Evolutionary conservation across 2,329 filamentous ascomycete species (phyloP).

Genomic region (Didymella pinodella): DNA sequence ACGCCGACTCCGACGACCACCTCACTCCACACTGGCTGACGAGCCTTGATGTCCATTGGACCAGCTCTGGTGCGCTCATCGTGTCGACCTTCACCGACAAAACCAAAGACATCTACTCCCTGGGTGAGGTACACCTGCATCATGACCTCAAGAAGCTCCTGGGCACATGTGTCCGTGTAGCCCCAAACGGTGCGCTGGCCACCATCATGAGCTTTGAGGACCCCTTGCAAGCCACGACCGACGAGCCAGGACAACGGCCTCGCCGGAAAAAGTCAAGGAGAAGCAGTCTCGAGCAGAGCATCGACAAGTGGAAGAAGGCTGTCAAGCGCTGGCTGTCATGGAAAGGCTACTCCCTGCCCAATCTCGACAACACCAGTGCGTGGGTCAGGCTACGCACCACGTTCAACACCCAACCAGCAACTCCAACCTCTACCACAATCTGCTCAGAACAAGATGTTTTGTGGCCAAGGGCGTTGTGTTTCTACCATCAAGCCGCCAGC

Average conservation of each 20-base stretch:
- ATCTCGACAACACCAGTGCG: constrained; percentile 34
- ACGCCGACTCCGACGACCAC: constrained; percentile 4
- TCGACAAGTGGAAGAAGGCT: constrained; percentile 46
- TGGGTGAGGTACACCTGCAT: constrained; percentile 26
- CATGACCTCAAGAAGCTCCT: constrained; percentile 30
- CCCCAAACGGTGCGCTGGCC: constrained; percentile 46
- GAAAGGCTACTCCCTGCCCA: constrained; percentile 44
- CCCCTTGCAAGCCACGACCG: constrained; percentile 29
- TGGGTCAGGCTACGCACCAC: constrained; percentile 46
- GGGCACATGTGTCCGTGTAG: constrained; percentile 45
- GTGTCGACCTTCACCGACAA: constrained; percentile 40
- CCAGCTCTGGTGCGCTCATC: constrained; percentile 46
- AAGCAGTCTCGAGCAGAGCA: constrained; percentile 37
- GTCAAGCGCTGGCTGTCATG: constrained; percentile 47
- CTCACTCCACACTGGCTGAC: constrained; percentile 36
- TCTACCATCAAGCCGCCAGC: constrained; percentile 27
- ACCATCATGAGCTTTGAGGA: constrained; percentile 44
- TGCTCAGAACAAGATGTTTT: constrained; percentile 38
- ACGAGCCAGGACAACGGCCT: constrained; percentile 29
- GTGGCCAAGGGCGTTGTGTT: constrained; percentile 50
- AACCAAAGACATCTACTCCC: constrained; percentile 34
- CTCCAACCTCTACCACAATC: constrained; percentile 24
- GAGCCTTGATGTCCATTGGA: constrained; percentile 44
- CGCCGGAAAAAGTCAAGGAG: constrained; percentile 39
- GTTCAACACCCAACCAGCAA: constrained; percentile 15